Evolutionary conservation across 768 basidiomycete genomes (phyloP).

Genomic region (Suillus sp.): DNA sequence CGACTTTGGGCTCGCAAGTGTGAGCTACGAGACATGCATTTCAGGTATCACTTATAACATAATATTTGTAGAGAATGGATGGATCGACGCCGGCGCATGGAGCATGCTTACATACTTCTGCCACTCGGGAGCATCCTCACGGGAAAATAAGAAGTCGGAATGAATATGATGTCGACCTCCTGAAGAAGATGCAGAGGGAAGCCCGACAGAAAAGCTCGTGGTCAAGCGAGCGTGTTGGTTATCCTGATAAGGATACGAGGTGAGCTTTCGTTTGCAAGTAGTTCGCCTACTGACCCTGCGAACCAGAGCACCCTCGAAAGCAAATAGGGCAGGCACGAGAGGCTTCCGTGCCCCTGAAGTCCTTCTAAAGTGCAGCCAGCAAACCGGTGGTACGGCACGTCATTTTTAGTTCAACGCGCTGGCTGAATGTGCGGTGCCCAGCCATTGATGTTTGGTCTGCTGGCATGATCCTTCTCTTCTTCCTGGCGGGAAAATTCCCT

Average conservation of each 20-base stretch:
- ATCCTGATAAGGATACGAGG: constrained; percentile 75
- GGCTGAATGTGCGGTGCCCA: constrained; percentile 35
- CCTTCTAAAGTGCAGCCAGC: constrained; percentile 89
- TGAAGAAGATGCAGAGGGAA: constrained; percentile 62
- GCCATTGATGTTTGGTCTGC: constrained; percentile 98
- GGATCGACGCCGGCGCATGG: constrained; percentile 44
- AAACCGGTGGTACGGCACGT: constrained; percentile 77
- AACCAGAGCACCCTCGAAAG: constrained; percentile 79
- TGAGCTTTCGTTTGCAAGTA: constrained; percentile 29
- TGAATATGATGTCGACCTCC: constrained; percentile 48
- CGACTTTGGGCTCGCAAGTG: constrained; percentile 95
- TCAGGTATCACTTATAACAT: constrained; percentile 12
- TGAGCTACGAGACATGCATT: constrained; percentile 40
- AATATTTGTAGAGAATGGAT: constrained; percentile 54
- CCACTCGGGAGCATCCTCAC: constrained; percentile 65
- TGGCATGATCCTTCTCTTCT: constrained; percentile 90
- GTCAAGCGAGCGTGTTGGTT: constrained; percentile 74
- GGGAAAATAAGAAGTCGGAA: constrained; percentile 53
- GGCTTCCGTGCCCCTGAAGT: constrained; percentile 98
- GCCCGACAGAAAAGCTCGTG: constrained; percentile 54
- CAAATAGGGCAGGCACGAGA: constrained; percentile 94
- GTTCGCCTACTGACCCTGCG: constrained; percentile 1
- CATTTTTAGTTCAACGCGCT: constrained; percentile 4
- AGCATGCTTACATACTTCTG: constrained; percentile 77
- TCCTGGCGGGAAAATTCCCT: constrained; percentile 90